Percentiles rank a stretch among this genome's conserved stretches.
Evolutionary conservation across 1,284 basidiomycete genomes (phyloP).

Genomic region (Coriolopsis trogii): DNA sequence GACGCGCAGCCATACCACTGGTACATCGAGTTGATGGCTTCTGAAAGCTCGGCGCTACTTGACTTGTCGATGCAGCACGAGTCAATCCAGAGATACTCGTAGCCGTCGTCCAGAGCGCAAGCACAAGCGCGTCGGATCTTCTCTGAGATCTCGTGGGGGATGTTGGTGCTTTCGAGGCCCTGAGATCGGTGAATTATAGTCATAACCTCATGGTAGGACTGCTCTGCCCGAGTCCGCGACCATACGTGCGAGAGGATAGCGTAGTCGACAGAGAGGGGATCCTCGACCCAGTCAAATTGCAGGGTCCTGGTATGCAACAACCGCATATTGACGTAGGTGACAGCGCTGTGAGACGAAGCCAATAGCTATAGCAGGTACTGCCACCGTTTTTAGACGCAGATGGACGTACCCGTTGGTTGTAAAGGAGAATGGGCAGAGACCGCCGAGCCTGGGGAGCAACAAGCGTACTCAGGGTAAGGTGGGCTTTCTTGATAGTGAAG

Average conservation of each 20-base stretch:
- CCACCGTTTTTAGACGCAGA: no score
- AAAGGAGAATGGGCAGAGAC: no score
- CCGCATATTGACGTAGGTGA: no score
- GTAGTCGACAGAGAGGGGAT: background rate
- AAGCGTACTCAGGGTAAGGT: no score
- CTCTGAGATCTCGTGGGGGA: background rate
- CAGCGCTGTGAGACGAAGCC: no score
- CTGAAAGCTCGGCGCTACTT: constrained; percentile 3
- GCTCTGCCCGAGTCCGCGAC: background rate
- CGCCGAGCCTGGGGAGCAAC: no score
- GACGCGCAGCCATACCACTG: background rate
- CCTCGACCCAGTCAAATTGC: background rate
- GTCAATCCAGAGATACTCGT: constrained; percentile 6
- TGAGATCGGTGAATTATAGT: background rate
- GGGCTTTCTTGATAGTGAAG: no score
- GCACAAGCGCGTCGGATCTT: background rate
- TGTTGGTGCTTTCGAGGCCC: no score
- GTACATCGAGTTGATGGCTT: constrained; percentile 9
- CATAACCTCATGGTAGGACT: background rate
- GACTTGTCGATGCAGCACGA: constrained; percentile 10
- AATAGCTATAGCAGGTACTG: no score
- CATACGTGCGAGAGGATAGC: constrained; percentile 7
- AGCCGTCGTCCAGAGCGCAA: background rate
- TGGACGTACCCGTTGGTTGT: no score
- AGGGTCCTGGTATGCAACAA: background rate